Conservation (phyloP, 2,329 filamentous ascomycete genomes). For the Orbilia brochopaga region DNA sequence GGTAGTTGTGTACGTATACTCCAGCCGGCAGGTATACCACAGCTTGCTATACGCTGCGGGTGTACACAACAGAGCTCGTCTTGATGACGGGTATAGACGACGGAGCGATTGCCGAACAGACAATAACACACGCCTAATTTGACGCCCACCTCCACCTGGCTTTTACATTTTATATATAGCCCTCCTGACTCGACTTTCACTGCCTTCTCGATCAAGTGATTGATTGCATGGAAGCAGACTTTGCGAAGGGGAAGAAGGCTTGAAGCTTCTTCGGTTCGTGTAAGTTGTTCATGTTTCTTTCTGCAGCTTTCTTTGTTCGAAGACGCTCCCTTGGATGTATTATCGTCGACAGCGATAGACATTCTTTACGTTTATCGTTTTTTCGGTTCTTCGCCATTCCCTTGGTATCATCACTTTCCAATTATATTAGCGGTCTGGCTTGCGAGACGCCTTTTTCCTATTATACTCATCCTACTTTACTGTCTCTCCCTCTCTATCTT, state of each 20-base stretch:
- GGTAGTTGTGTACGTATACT: background rate
- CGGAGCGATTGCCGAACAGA: too few relatives aligned
- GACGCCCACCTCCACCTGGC: too few relatives aligned
- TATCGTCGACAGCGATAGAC: background rate
- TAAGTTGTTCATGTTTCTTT: constrained; percentile 15
- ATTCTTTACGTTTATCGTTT: constrained; percentile 6
- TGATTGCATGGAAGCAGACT: constrained; percentile 1
- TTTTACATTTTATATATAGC: constrained; percentile 6
- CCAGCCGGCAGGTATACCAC: background rate
- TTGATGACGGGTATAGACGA: too few relatives aligned
- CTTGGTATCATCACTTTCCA: background rate
- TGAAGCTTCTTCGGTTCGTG: constrained; percentile 32
- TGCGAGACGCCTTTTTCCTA: background rate
- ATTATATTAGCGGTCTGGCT: background rate
- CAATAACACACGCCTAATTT: too few relatives aligned
- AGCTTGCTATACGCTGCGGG: too few relatives aligned
- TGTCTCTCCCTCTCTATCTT: constrained; percentile 10
- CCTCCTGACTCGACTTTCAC: constrained; percentile 24
- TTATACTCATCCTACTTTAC: constrained; percentile 7
- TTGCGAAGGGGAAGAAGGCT: constrained; percentile 41
- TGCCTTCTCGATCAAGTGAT: constrained; percentile 25
- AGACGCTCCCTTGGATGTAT: background rate
- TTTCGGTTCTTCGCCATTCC: constrained; percentile 17
- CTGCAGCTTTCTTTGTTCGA: background rate
- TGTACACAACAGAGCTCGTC: too few relatives aligned